Evolutionary conservation across 1,139 yeast genomes (phyloP), one percentile per base, ranked within the genome.

Genomic region (Lodderomyces parapsilosis): DNA sequence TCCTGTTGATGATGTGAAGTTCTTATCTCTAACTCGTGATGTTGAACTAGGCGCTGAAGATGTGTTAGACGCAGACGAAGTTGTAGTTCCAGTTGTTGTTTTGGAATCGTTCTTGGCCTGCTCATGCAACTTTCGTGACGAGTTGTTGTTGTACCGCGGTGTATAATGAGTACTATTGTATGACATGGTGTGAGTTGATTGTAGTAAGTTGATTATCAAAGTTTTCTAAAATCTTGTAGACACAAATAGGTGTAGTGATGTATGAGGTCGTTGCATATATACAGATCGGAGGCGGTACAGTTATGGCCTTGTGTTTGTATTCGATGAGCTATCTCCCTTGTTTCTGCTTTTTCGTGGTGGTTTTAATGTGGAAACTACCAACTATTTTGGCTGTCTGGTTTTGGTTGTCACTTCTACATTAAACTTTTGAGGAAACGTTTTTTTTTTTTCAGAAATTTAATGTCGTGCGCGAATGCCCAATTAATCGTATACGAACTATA

Each of bases 101-200:
- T 18, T n/a, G 17, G 6, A 8, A 4, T 4, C 6, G 39, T 31
- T 35, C 7, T 37, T 22, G 8, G 31, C 25, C 41, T 37, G 30
- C 11, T 47, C 48, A 32, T 45, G 39, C 17, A 34, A 14, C 23
- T 43, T 43, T 38, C 40, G 39, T 6, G 47, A 39, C 6, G 41
- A 30, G 31, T 22, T 38, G 34, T 38, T 44, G 18, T 45, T 46
- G 38, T 49, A 52, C 34, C 55, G 45, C 4, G 54, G 50, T 35
- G 49, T 51, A 36, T 51, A 51, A 39, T 49, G 45, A 43, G 40
- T 49, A 20, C 43, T 40, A 41, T 44, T 46, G 40, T 48, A 49
- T 14, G 48, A 41, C 53, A 46, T 30, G 19, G 19, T 30, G 19
- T 9, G n/a, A 11, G n/a, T n/a, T 11, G 27, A 4, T 8, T 24